These are phyloP conservation scores for Acacia crassicarpa DNA, from an alignment of 306 rosid genomes.

Conservation along the genomic window DNA sequence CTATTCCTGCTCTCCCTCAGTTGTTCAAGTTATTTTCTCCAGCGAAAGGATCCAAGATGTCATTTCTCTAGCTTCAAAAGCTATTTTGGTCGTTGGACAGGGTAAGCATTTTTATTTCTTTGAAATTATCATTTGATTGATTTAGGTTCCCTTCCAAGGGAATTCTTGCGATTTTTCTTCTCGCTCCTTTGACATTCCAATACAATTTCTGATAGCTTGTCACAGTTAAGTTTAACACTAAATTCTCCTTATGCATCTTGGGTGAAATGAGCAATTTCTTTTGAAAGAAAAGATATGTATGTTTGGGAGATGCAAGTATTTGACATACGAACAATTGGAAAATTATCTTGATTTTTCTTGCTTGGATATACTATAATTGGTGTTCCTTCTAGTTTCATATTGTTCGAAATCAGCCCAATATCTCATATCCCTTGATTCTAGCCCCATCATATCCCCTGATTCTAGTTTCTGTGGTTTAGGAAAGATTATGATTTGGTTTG, in stretches of 20 bases:
- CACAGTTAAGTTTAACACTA: background rate
- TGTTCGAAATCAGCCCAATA: too few relatives aligned
- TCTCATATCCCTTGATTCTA: too few relatives aligned
- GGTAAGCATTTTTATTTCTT: constrained; percentile 44
- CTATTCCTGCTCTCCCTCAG: constrained; percentile 39
- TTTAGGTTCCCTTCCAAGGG: background rate
- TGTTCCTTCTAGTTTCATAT: background rate
- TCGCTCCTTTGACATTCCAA: constrained; percentile 2
- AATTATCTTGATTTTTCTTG: constrained; percentile 14
- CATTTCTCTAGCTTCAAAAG: constrained; percentile 61
- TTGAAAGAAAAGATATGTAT: background rate
- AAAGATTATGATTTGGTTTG: too few relatives aligned
- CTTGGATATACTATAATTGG: background rate
- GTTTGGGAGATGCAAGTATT: background rate
- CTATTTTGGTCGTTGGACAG: constrained; percentile 87
- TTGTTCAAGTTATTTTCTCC: constrained; percentile 61
- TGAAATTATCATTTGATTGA: constrained; percentile 14
- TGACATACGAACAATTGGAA: constrained; percentile 1
- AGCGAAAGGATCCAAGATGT: constrained; percentile 83
- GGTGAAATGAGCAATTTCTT: background rate
- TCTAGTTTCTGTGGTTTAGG: too few relatives aligned
- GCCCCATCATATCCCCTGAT: too few relatives aligned
- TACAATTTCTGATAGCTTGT: constrained; percentile 14
- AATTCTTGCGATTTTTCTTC: constrained; percentile 1
- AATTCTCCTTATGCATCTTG: background rate